These are phyloP conservation scores for Santalum album DNA, from an alignment of 164 flowering plant genomes.

Conservation along the genomic window DNA sequence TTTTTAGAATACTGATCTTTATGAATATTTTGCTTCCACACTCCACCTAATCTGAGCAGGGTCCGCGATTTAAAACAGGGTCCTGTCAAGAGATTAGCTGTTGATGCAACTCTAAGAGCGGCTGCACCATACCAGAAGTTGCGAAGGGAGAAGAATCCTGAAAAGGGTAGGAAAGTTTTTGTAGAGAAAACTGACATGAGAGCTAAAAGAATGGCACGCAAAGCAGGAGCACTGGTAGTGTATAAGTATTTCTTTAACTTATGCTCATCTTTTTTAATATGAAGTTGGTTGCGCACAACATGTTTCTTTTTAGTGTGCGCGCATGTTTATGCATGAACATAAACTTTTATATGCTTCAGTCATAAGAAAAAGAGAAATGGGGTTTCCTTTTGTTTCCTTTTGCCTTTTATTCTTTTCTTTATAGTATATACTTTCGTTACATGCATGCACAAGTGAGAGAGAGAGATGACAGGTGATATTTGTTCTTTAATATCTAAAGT, in stretches of 20 bases:
- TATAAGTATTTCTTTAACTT: too few species aligned
- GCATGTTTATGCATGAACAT: background rate
- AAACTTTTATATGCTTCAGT: too few species aligned
- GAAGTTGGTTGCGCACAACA: background rate
- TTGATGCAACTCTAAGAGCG: slow-evolving; percentile 98
- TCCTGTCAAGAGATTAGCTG: slow-evolving; percentile 91
- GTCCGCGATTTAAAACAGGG: slow-evolving; percentile 46
- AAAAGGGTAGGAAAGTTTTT: slow-evolving; percentile 60
- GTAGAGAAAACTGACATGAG: slow-evolving; percentile 96
- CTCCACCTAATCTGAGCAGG: slow-evolving; percentile 1
- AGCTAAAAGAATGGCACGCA: slow-evolving; percentile 96
- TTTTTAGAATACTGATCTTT: too few species aligned
- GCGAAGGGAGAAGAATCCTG: slow-evolving; percentile 62
- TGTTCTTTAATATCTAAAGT: too few species aligned
- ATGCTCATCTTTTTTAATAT: background rate
- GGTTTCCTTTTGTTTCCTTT: too few species aligned
- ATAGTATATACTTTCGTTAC: too few species aligned
- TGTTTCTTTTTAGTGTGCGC: background rate
- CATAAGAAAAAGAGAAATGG: too few species aligned
- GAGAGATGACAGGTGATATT: slow-evolving; percentile 43
- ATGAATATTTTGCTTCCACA: background rate
- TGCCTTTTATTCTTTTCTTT: too few species aligned
- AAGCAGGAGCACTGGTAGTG: slow-evolving; percentile 97
- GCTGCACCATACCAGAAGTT: slow-evolving; percentile 97
- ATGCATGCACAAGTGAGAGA: too few species aligned